Evolutionary conservation across 169 alveolate genomes (phyloP), one percentile per base, ranked within the genome.

Genomic region (Plasmodium reichenowi): DNA sequence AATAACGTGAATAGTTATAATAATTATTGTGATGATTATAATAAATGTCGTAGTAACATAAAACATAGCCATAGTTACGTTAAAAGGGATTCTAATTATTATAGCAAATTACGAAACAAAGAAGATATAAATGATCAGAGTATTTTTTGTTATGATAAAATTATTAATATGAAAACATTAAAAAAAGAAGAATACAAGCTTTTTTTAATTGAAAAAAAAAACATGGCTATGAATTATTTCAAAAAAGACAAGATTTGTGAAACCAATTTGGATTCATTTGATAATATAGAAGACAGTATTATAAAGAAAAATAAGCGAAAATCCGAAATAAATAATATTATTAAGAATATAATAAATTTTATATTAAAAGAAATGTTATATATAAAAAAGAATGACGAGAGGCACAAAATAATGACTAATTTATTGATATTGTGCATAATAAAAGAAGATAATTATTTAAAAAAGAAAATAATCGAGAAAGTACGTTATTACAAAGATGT

Each of bases 371-470:
- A 86, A 86, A 59, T 86, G 62, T 17, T 86, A 52, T 86, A 26
- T 67, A 86, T 86, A 43, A 86, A 86, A 74, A 64, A 67, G 47
- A 64, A 86, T 29, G 92, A 86, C 43, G 88, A 70, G 15, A 47
- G 92, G 22, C 92, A 86, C 45, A 38, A 50, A 7, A 86, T 86
- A 62, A 86, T 86, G 88, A 86, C 92, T 12, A 71, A 60, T 20
- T 45, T 86, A 64, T 47, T 86, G 22, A 72, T 86, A 45, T 67
- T 86, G 22, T 86, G 86, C 50, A 54, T 72, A 45, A 54, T 86
- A n/a, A 86, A 64, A 67, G 92, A 86, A 64, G 92, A 86, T 43
- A 54, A 20, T 8, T 86, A 86, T 72, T 86, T 86, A 20, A 86
- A 86, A 67, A 86, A 86, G 20, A 72, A 72, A 73, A 50, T 86